Evolutionary conservation across 306 rosid species (phyloP).

Genomic region (Astragalus membranaceus): DNA sequence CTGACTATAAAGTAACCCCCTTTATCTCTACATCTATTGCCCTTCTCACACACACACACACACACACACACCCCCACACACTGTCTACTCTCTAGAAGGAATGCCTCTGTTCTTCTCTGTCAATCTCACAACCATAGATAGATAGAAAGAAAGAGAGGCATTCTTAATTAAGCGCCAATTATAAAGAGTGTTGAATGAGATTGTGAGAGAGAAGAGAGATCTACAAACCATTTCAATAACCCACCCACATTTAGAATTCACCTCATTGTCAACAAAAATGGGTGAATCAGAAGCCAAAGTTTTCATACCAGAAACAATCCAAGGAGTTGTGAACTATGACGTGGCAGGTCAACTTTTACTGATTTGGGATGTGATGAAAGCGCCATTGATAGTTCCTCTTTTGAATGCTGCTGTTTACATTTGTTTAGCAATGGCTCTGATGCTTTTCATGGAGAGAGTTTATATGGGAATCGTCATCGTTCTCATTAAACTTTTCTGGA

Average conservation of each 20-base stretch:
- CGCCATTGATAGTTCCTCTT: slow-evolving; percentile 89
- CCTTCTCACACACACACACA: not conserved
- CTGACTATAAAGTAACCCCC: slow-evolving; percentile 51
- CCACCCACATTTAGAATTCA: not conserved
- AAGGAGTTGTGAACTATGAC: slow-evolving; percentile 45
- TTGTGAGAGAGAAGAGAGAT: no score
- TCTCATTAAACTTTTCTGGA: slow-evolving; percentile 85
- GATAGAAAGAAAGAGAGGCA: slow-evolving; percentile 18
- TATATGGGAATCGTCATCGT: slow-evolving; percentile 93
- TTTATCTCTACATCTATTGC: slow-evolving; percentile 26
- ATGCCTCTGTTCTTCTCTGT: slow-evolving; percentile 33
- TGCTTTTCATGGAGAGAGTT: slow-evolving; percentile 84
- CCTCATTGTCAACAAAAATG: slow-evolving; percentile 22
- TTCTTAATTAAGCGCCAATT: slow-evolving; percentile 16
- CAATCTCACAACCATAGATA: slow-evolving; percentile 17
- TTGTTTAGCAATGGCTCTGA: slow-evolving; percentile 77
- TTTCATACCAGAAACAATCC: slow-evolving; percentile 56
- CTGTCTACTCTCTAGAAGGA: slow-evolving; percentile 11
- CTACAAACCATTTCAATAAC: not conserved
- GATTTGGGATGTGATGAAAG: slow-evolving; percentile 79
- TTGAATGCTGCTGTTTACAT: slow-evolving; percentile 52
- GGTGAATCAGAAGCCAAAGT: slow-evolving; percentile 45
- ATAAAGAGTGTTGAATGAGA: not conserved
- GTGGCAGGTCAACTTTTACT: slow-evolving; percentile 49
- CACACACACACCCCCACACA: slow-evolving; percentile 1